Conservation (phyloP, 1,284 basidiomycete species). For the Fistulinella staudtii region DNA sequence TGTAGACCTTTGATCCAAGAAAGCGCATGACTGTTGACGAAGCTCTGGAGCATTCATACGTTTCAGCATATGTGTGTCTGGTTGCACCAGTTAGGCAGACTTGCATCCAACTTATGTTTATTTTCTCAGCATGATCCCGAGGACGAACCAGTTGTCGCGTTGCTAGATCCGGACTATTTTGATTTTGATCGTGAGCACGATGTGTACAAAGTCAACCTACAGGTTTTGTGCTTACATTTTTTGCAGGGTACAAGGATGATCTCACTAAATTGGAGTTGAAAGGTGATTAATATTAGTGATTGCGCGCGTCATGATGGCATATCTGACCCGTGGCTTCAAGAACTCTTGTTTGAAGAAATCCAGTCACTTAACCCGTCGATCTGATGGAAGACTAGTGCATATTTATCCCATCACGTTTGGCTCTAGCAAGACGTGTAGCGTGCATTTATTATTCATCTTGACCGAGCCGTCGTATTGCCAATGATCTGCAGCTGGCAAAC, state of each 20-base stretch:
- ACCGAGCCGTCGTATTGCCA: neutral
- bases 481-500: constrained; percentile 3
- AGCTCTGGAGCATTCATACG: constrained; percentile 77
- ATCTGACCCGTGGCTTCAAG: constrained; percentile 26
- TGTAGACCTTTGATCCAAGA: constrained; percentile 78
- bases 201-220: neutral
- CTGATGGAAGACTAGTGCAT: constrained; percentile 25
- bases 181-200: constrained; percentile 69
- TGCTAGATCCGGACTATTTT: constrained; percentile 80
- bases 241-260: constrained; percentile 68
- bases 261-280: constrained; percentile 76
- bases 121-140: constrained; percentile 69
- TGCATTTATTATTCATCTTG: no score
- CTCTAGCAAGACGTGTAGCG: no score
- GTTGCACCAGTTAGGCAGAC: neutral
- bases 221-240: constrained; percentile 10
- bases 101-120: constrained; percentile 8
- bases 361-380: constrained; percentile 60
- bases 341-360: constrained; percentile 64
- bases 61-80: constrained; percentile 53
- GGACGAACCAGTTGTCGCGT: constrained; percentile 75
- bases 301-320: constrained; percentile 13
- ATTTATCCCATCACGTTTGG: neutral
- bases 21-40: constrained; percentile 84
- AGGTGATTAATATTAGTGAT: constrained; percentile 40